A percentile compares a stretch with the other conserved stretches of the same genome.
Evolutionary conservation across 257 asterid genomes (phyloP).

Genomic region (Solanum virginianum): DNA sequence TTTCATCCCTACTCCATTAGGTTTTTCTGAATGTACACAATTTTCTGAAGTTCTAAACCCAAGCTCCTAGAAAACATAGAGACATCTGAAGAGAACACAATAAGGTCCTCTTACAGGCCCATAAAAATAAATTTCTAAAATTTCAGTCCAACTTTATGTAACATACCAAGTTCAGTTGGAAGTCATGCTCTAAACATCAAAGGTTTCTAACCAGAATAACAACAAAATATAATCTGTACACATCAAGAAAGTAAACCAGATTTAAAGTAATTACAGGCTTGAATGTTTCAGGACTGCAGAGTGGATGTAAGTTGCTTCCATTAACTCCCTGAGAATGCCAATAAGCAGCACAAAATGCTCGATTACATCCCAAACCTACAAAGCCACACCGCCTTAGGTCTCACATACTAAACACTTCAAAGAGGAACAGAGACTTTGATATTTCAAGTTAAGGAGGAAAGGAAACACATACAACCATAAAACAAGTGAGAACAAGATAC

Average conservation of each 20-base stretch:
- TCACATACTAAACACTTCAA: neutral
- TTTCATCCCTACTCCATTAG: neutral
- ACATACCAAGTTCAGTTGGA: neutral
- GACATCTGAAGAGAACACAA: neutral
- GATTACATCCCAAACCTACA: constrained; percentile 93
- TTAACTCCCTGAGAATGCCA: constrained; percentile 70
- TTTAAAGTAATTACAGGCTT: constrained; percentile 49
- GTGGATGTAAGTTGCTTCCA: constrained; percentile 30
- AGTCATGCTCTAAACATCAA: neutral
- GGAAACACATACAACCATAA: neutral
- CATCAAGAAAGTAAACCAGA: neutral
- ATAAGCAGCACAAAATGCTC: constrained; percentile 95
- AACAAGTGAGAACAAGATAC: neutral
- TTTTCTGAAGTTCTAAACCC: neutral
- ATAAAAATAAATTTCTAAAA: neutral
- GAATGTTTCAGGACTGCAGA: constrained; percentile 59
- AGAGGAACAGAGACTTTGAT: neutral
- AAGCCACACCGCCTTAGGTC: neutral
- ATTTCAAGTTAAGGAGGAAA: neutral
- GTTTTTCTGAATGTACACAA: neutral
- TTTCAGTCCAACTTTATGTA: neutral
- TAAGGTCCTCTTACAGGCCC: neutral
- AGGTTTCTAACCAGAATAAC: neutral
- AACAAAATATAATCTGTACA: neutral
- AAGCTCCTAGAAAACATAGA: neutral